phyloP scores from a whole-genome alignment of 2,329 filamentous ascomycete genomes.

The Orbilia brochopaga region DNA sequence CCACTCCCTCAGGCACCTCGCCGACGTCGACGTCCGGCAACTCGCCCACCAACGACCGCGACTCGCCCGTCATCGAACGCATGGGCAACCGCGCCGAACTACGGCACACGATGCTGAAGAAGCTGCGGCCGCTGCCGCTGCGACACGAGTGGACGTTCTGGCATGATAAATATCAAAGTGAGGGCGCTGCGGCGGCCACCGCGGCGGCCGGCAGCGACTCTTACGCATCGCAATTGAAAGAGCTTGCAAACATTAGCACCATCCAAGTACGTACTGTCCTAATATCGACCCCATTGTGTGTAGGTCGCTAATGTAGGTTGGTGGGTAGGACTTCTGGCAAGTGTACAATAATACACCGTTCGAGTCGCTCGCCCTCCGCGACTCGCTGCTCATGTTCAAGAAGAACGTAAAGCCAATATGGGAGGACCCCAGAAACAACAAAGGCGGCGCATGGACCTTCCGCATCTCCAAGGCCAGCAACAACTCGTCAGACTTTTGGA shows the following conservation, averaged over 20 bases:
- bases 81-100: slow-evolving; percentile 55
- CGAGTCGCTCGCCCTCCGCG: slow-evolving; percentile 75
- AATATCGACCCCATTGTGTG: neutral
- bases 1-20: slow-evolving; percentile 6
- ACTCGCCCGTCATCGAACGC: slow-evolving; percentile 52
- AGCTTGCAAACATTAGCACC: slow-evolving; percentile 54
- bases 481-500: slow-evolving; percentile 74
- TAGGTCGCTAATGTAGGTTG: neutral
- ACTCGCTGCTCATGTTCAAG: slow-evolving; percentile 81
- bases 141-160: slow-evolving; percentile 62
- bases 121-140: slow-evolving; percentile 60
- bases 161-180: slow-evolving; percentile 59
- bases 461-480: slow-evolving; percentile 77
- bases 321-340: slow-evolving; percentile 78
- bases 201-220: slow-evolving; percentile 41
- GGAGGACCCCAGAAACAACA: slow-evolving; percentile 84
- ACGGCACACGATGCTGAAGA: slow-evolving; percentile 60
- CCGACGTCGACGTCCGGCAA: slow-evolving; percentile 20
- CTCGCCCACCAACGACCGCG: slow-evolving; percentile 56
- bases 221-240: slow-evolving; percentile 55
- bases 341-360: slow-evolving; percentile 82
- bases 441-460: slow-evolving; percentile 91
- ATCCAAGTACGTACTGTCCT: slow-evolving; percentile 52
- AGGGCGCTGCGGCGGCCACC: slow-evolving; percentile 16
- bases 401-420: slow-evolving; percentile 76